Evolutionary conservation across 768 basidiomycete species (phyloP), one percentile per base, ranked within the genome.

Genomic region (Calocera cornea): DNA sequence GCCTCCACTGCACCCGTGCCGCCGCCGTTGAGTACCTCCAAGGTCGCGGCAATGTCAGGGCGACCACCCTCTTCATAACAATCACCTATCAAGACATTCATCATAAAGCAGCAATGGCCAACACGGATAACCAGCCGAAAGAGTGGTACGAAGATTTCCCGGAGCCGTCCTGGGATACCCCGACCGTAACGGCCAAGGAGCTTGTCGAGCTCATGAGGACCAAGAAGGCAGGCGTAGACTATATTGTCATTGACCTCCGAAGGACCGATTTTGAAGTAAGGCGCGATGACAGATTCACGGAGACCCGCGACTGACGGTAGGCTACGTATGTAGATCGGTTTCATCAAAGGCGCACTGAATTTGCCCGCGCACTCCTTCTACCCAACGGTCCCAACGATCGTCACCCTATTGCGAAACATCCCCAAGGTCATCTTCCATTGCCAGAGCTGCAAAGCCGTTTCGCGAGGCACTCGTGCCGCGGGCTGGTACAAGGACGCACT

Each of bases 361-460:
- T 74, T 81, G 0, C 80, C 81, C 12, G 81, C 80, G 0, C 80
- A 82, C 49, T 77, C 80, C 0, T 79, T 81, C 73, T 75, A 78
- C 65, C 76, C 74, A 19, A 76, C 78, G 0, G 73, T 80, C 0
- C 75, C 77, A 0, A 70, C 70, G 8, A 67, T 79, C 19, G 22
- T 77, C 16, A 71, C 77, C 0, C 22, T 80, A 14, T 72, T 80
- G 10, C 68, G 68, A 2, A 66, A 65, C 19, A 66, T 74, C 5
- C 72, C 75, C 2, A 41, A 70, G 12, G 72, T 78, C 33, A 67
- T 77, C 34, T 64, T 66, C 31, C 54, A 60, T 60, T 60, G 54
- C 31, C 54, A 60, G 31, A 60, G 54, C 54, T 60, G 54, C 54
- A 60, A 60, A 27, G 54, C 54, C 19, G 54, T 60, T 10, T 60